Evolutionary conservation across 805 yeast genomes (phyloP).

Genomic region (Metschnikowia noctiluminum): DNA sequence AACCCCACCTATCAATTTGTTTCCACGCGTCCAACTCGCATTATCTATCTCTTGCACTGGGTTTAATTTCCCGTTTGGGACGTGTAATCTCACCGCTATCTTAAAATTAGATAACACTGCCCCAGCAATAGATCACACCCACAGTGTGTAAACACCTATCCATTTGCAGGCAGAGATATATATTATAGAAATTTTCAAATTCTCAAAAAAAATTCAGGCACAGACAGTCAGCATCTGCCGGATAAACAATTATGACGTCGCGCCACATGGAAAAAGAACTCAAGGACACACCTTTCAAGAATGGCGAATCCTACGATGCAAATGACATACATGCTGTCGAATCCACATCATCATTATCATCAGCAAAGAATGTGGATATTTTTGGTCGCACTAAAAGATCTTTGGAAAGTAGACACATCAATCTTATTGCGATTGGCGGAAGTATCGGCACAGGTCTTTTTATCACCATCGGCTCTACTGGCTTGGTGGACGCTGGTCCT

Average conservation of each 20-base stretch:
- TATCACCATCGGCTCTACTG: constrained; percentile 33
- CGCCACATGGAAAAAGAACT: constrained; percentile 9
- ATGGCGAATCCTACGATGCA: constrained; percentile 8
- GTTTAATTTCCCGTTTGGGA: constrained; percentile 1
- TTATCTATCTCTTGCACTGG: constrained; percentile 1
- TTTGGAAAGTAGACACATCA: constrained; percentile 31
- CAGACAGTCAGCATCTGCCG: background rate
- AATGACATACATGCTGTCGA: constrained; percentile 10
- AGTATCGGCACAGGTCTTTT: constrained; percentile 39
- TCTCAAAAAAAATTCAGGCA: background rate
- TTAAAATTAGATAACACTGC: background rate
- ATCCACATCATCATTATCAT: constrained; percentile 5
- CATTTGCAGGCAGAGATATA: background rate
- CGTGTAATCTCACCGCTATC: background rate
- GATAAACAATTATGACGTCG: background rate
- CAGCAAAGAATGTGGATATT: background rate
- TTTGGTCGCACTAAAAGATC: constrained; percentile 15
- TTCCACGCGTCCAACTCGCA: constrained; percentile 5
- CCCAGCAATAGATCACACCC: background rate
- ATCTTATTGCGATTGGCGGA: constrained; percentile 40
- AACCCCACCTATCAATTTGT: background rate
- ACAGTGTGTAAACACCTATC: background rate
- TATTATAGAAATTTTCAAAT: background rate
- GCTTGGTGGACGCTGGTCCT: constrained; percentile 34
- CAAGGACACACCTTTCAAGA: constrained; percentile 3